Evolutionary conservation across 176 grass and related monocot genomes (phyloP), one percentile per base, ranked within the genome.

Genomic region (Metroxylon sagu): DNA sequence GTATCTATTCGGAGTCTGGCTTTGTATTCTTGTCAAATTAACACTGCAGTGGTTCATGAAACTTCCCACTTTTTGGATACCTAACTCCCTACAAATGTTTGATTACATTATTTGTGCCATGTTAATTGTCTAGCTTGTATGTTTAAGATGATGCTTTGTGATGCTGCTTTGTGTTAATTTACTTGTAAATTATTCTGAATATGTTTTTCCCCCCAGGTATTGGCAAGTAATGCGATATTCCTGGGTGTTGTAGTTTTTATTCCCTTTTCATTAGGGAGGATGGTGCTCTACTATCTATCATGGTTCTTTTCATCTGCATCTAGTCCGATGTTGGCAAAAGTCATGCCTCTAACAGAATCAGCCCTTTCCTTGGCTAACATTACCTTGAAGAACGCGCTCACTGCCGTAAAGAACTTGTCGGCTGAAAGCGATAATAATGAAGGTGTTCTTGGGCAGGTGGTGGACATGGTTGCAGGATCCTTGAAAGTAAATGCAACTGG

Each of bases 221-320:
- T 98, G 56, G 94, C 94, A 60, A 98, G 94, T 71, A 98, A 98
- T 98, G 81, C 87, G 59, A 98, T 98, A 81, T 98, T 98, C 63
- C 88, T 98, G 26, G 75, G 86, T 56, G 94, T 98, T 72, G 87
- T 98, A 26, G 89, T 98, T 57, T 89, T 98, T 53, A 57, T 98
- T 73, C 94, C 94, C 1, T 98, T 98, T 67, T 98, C 94, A 71
- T 70, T 93, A 27, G 94, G 94, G 66, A 98, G 94, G 75, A 89
- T 98, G 61, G 70, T 89, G n/a, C 71, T 98, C 59, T 83, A 81
- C 68, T 98, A 92, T 49, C 70, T 93, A 29, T 92, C 88, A 73
- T 98, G 94, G 94, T 82, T 98, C 71, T 92, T 98, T 73, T 87
- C 88, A 68, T 92, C 87, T 17, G 82, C 88, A 25, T 98, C 94